Base-by-base conservation (phyloP, 176 grass and related monocot genomes). In the Urochloa ruziziensis region DNA sequence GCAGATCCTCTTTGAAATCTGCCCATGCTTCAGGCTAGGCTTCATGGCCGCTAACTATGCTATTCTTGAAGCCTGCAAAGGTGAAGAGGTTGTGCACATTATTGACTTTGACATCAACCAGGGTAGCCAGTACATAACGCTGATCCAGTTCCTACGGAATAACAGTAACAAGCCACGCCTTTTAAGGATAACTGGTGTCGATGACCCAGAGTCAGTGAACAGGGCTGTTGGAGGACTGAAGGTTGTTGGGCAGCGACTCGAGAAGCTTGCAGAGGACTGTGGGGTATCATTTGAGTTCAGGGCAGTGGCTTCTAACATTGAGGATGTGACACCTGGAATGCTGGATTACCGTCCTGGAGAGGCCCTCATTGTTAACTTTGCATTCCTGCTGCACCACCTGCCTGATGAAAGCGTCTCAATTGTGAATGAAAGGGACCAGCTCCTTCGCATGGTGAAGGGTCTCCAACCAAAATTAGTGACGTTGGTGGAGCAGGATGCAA, bases 61-160 rank as follows among this genome's bases (percentile, higher is more conserved):
- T 23, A 92, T 95, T 79, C 72, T 86, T n/a, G 93, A 95, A 75
- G 87, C 93, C 54, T 88, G 77, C 76, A 95, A 73, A 87, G 90
- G 88, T n/a, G 90, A 92, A 68, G 71, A 88, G 19, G 88, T 75
- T 60, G 87, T 92, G 40, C 93, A 95, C 69, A 95, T 95, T 32
- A 88, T 95, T 66, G 93, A 95, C 86, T 95, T 95, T 65, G 93
- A 95, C 67, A 88, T 95, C 57, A 95, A 90, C 73, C 93, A 95
- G 89, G 93, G 93, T 67, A 92, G 84, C 65, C 93, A 95, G 53
- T 95, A 95, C 76, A 92, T 95, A 46, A 90, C 82, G 2, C 53
- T 95, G 44, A 88, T 95, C 67, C 85, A 92, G 69, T 68, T 72
- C 35, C 67, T 95, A 57, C 30, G 48, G 30, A 80, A 75, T 23